A percentile compares a stretch with the other conserved stretches of the same genome.
Evolutionary conservation across 2,329 filamentous ascomycete species (phyloP).

Genomic region (Xylaria digitata): DNA sequence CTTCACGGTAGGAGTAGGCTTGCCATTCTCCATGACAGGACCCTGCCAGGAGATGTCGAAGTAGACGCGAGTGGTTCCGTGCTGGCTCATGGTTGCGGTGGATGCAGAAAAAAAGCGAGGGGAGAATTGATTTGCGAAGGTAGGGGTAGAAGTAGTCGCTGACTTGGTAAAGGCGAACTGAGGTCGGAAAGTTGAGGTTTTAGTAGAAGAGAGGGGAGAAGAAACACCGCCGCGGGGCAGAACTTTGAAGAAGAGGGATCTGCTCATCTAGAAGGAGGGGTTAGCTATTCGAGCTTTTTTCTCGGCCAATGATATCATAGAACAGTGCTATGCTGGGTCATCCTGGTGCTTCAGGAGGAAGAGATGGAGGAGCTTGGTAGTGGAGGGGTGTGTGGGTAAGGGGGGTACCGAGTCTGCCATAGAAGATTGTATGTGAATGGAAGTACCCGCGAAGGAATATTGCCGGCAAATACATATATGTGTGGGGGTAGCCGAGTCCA

Average conservation of each 20-base stretch:
- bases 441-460: conserved; percentile 27
- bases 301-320: conserved; percentile 42
- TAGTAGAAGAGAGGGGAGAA: conserved; percentile 47
- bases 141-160: conserved; percentile 53
- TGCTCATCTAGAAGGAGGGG: conserved; percentile 42
- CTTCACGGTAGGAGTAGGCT: conserved; percentile 65
- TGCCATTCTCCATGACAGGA: conserved; percentile 72
- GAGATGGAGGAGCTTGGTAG: conserved; percentile 25
- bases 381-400: conserved; percentile 35
- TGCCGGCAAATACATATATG: conserved; percentile 28
- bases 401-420: conserved; percentile 17
- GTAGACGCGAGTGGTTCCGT: conserved; percentile 37
- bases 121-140: conserved; percentile 42
- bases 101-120: conserved; percentile 66
- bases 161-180: conserved; percentile 47
- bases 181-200: conserved; percentile 52
- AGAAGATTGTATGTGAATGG: neutral
- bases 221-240: conserved; percentile 43
- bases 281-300: conserved; percentile 40
- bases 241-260: conserved; percentile 41
- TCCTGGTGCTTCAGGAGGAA: conserved; percentile 22
- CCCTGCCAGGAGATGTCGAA: conserved; percentile 69
- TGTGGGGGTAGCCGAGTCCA: conserved; percentile 14
- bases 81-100: conserved; percentile 53
- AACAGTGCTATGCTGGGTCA: conserved; percentile 36